Conservation (phyloP, 768 basidiomycete species). For the Boletales sp. region DNA sequence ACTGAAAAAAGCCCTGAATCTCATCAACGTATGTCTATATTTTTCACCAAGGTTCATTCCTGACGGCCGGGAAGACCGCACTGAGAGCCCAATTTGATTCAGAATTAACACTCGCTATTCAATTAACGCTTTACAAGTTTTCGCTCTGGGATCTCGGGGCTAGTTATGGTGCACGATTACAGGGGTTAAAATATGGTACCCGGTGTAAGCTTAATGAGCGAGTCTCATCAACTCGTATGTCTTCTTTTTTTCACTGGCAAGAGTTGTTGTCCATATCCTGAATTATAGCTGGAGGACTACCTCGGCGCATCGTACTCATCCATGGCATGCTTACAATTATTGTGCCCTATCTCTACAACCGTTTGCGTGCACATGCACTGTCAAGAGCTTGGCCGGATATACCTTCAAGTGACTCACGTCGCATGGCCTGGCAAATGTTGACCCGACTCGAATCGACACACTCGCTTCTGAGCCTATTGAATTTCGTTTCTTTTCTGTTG, state of each 20-base stretch:
- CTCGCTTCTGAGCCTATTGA: conserved; percentile 59
- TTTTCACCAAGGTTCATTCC: background rate
- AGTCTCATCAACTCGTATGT: conserved; percentile 22
- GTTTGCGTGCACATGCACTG: conserved; percentile 70
- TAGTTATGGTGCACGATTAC: conserved; percentile 80
- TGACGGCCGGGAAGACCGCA: conserved; percentile 42
- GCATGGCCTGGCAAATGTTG: conserved; percentile 69
- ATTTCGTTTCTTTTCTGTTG: conserved; percentile 81
- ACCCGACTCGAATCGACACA: conserved; percentile 66
- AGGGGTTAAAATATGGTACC: conserved; percentile 64
- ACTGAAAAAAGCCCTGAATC: conserved; percentile 64
- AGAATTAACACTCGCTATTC: conserved; percentile 68
- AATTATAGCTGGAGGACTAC: conserved; percentile 59
- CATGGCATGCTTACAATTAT: conserved; percentile 74
- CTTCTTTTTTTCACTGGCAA: background rate
- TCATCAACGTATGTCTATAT: conserved; percentile 55
- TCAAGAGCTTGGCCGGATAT: conserved; percentile 90
- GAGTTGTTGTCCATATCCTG: background rate
- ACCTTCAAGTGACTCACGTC: conserved; percentile 71
- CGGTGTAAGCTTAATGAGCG: conserved; percentile 2
- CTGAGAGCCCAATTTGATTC: conserved; percentile 65
- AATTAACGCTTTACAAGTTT: conserved; percentile 72
- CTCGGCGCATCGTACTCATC: conserved; percentile 53
- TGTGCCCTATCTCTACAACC: conserved; percentile 74
- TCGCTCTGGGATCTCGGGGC: conserved; percentile 79